Conservation (phyloP, 768 basidiomycete species). For the Trametes cingulata region DNA sequence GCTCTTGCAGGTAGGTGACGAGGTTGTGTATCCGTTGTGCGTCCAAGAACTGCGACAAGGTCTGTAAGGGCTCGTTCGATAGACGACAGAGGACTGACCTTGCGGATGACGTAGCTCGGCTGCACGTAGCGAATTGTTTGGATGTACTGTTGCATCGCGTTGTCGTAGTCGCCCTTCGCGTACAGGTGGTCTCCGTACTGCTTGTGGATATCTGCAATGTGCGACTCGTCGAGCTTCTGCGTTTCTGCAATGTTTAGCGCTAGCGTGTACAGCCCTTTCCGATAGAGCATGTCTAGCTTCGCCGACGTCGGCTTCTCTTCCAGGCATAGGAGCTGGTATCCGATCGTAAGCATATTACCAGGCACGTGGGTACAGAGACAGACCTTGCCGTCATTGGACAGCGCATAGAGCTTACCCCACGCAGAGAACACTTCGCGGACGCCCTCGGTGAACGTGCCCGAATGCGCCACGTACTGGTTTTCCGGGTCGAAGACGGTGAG, state of each 20-base stretch:
- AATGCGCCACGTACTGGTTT: conserved; percentile 88
- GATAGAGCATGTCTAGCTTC: conserved; percentile 87
- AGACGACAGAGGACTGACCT: conserved; percentile 49
- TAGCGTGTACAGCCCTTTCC: conserved; percentile 72
- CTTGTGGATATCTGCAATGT: conserved; percentile 84
- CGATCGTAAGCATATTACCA: not conserved
- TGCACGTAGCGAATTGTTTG: conserved; percentile 87
- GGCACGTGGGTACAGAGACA: conserved; percentile 20
- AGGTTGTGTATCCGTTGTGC: conserved; percentile 95
- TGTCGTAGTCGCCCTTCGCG: conserved; percentile 87
- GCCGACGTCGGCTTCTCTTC: conserved; percentile 77
- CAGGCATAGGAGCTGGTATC: conserved; percentile 57
- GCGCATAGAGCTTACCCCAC: conserved; percentile 78
- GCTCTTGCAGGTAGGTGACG: conserved; percentile 92
- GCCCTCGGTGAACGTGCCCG: conserved; percentile 78
- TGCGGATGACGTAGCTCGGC: conserved; percentile 95
- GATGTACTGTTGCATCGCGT: conserved; percentile 89
- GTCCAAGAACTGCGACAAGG: conserved; percentile 75
- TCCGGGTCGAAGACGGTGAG: conserved; percentile 89
- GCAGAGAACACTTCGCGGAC: conserved; percentile 81
- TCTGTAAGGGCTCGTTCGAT: conserved; percentile 5
- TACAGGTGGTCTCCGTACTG: conserved; percentile 94
- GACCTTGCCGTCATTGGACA: conserved; percentile 79
- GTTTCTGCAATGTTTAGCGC: conserved; percentile 84
- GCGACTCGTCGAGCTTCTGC: conserved; percentile 68